These are phyloP conservation scores for Tylopilus sp. DNA, from an alignment of 1,284 basidiomycete species.

Conservation along the genomic window DNA sequence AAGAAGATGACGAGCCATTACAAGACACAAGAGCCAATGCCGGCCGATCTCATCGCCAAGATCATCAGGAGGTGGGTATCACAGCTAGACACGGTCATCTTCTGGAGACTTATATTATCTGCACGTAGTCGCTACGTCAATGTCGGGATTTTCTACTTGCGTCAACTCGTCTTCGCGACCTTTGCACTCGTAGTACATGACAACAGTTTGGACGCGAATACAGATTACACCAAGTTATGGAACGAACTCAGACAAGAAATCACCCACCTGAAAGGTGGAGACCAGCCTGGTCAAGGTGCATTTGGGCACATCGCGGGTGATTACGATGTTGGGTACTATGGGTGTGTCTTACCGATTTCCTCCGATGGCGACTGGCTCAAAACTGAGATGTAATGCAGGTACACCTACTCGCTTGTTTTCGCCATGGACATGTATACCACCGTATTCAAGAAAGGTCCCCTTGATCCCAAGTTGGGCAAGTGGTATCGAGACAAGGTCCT, in stretches of 20 bases:
- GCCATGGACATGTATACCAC: slow-evolving; percentile 47
- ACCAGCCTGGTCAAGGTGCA: slow-evolving; percentile 67
- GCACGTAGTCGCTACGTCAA: slow-evolving; percentile 77
- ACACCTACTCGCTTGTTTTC: slow-evolving; percentile 46
- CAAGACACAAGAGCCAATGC: slow-evolving; percentile 77
- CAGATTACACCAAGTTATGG: slow-evolving; percentile 83
- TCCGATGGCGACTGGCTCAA: not conserved
- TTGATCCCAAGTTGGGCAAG: slow-evolving; percentile 69
- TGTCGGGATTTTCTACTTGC: slow-evolving; percentile 82
- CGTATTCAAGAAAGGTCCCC: slow-evolving; percentile 78
- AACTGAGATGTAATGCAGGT: slow-evolving; percentile 13
- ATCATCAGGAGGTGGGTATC: slow-evolving; percentile 76
- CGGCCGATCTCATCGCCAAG: slow-evolving; percentile 77
- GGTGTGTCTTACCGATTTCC: slow-evolving; percentile 46
- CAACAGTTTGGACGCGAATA: slow-evolving; percentile 56
- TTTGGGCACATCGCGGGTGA: slow-evolving; percentile 38
- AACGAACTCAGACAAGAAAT: slow-evolving; percentile 74
- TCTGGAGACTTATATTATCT: not conserved
- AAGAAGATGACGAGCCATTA: slow-evolving; percentile 79
- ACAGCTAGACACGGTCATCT: not conserved
- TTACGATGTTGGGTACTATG: slow-evolving; percentile 85
- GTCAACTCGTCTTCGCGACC: slow-evolving; percentile 84
- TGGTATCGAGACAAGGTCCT: slow-evolving; percentile 67
- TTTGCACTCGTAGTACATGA: slow-evolving; percentile 84
- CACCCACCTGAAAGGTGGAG: slow-evolving; percentile 72